A percentile compares a stretch with the other conserved stretches of the same genome.
phyloP scores from a whole-genome alignment of 1,139 yeast species.

The Tardiomyces depauwii region DNA sequence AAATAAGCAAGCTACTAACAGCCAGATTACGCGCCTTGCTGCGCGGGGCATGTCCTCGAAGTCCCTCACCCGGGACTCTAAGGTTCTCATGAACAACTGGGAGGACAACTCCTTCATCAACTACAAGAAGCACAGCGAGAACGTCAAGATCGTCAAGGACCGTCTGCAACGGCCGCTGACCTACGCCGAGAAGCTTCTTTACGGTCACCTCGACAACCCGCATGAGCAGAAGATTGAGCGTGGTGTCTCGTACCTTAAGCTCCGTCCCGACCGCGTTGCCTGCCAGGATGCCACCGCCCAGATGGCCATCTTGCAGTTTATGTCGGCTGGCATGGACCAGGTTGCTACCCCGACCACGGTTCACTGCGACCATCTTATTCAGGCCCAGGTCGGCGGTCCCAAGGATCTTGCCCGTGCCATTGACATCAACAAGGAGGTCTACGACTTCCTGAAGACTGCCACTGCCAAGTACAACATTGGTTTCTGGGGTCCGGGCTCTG shows the following conservation, averaged over 20 bases:
- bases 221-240: conserved; percentile 91
- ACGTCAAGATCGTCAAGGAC: conserved; percentile 73
- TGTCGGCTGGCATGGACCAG: conserved; percentile 91
- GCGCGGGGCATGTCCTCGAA: conserved; percentile 22
- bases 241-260: conserved; percentile 91
- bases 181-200: conserved; percentile 91
- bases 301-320: conserved; percentile 97
- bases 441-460: conserved; percentile 86
- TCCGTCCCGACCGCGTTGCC: conserved; percentile 98
- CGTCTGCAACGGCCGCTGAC: conserved; percentile 92
- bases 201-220: conserved; percentile 95
- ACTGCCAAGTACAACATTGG: conserved; percentile 98
- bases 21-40: conserved; percentile 6
- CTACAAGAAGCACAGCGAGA: conserved; percentile 44
- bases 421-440: conserved; percentile 90
- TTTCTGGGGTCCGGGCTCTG: conserved; percentile 99
- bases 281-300: conserved; percentile 99
- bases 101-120: conserved; percentile 66
- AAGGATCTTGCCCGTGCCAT: conserved; percentile 92
- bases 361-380: conserved; percentile 98
- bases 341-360: conserved; percentile 97
- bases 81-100: conserved; percentile 84
- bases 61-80: conserved; percentile 75
- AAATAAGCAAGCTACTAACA: conserved; percentile 5
- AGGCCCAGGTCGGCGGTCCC: conserved; percentile 91